Percentiles rank a stretch among this genome's conserved stretches.
Conservation (phyloP, 2,329 filamentous ascomycete species). For the Talaromyces piceae region DNA sequence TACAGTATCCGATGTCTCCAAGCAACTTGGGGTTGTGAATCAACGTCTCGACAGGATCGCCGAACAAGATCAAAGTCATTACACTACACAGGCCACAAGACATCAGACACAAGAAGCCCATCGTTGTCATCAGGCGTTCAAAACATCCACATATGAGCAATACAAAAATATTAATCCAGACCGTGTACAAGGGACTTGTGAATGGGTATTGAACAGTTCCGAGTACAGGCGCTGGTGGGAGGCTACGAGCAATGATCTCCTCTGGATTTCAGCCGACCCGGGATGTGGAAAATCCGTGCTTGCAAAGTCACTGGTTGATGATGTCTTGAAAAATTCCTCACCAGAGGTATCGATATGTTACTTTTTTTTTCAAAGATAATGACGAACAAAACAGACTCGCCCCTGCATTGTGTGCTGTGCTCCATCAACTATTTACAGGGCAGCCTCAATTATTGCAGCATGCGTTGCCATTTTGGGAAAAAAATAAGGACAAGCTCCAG, state of each 20-base stretch:
- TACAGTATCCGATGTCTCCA: background rate
- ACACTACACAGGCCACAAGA: background rate
- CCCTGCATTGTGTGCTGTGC: background rate
- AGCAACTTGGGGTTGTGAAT: background rate
- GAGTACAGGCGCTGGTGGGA: constrained; percentile 14
- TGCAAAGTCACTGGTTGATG: constrained; percentile 29
- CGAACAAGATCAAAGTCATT: background rate
- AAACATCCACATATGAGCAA: constrained; percentile 12
- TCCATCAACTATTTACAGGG: constrained; percentile 1
- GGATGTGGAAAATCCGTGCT: constrained; percentile 42
- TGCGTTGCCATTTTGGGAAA: constrained; percentile 3
- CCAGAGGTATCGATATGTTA: constrained; percentile 16
- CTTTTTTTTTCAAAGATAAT: constrained; percentile 32
- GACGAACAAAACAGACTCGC: constrained; percentile 15
- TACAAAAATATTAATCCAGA: constrained; percentile 15
- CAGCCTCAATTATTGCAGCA: constrained; percentile 2
- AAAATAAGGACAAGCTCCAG: background rate
- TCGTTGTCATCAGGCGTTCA: background rate
- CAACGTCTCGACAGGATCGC: background rate
- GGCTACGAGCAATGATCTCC: constrained; percentile 16
- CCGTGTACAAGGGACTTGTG: constrained; percentile 21
- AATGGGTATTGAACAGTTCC: constrained; percentile 14
- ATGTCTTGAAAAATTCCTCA: constrained; percentile 11
- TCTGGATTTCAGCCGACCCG: constrained; percentile 38
- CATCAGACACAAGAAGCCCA: background rate